phyloP scores from a whole-genome alignment of 192 early-diverging fungal species.

The Fimicolochytrium jonesii region DNA sequence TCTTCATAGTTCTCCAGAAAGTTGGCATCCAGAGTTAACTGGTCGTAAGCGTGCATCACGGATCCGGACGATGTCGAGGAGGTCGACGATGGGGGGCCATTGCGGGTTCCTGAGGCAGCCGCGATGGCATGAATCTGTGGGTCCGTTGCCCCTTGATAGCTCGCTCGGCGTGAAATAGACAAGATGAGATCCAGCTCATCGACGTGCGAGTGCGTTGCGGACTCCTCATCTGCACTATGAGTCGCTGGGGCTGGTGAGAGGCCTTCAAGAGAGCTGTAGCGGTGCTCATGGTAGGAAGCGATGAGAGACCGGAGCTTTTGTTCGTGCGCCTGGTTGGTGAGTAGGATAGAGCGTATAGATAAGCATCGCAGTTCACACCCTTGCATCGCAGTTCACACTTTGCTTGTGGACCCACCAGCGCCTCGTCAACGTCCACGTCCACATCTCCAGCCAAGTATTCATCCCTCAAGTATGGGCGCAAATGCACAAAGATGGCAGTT shows the following conservation, averaged over 20 bases:
- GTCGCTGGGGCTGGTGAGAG: not conserved
- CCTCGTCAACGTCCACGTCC: constrained; percentile 69
- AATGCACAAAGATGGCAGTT: constrained; percentile 65
- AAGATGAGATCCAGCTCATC: constrained; percentile 31
- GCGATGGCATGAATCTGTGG: not conserved
- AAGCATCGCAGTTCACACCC: too few species aligned
- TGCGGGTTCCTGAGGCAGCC: constrained; percentile 1
- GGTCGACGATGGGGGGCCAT: not conserved
- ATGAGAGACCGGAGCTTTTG: constrained; percentile 60
- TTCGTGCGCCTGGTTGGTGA: constrained; percentile 62
- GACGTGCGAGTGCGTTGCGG: constrained; percentile 4
- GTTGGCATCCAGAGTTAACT: constrained; percentile 42
- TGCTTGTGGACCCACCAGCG: constrained; percentile 42
- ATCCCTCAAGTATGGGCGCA: constrained; percentile 59
- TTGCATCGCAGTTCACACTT: not conserved
- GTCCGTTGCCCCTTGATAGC: constrained; percentile 9
- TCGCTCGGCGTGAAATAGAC: constrained; percentile 17
- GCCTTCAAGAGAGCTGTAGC: too few species aligned
- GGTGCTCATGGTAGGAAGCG: constrained; percentile 55
- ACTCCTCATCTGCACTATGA: not conserved
- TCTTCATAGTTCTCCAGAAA: constrained; percentile 65
- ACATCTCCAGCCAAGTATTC: constrained; percentile 69
- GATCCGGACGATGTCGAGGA: constrained; percentile 4
- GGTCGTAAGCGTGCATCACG: constrained; percentile 23
- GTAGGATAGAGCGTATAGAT: too few species aligned